These are phyloP conservation scores for Saturnispora serradocipensis DNA, from an alignment of 805 yeast species.

Conservation along the genomic window DNA sequence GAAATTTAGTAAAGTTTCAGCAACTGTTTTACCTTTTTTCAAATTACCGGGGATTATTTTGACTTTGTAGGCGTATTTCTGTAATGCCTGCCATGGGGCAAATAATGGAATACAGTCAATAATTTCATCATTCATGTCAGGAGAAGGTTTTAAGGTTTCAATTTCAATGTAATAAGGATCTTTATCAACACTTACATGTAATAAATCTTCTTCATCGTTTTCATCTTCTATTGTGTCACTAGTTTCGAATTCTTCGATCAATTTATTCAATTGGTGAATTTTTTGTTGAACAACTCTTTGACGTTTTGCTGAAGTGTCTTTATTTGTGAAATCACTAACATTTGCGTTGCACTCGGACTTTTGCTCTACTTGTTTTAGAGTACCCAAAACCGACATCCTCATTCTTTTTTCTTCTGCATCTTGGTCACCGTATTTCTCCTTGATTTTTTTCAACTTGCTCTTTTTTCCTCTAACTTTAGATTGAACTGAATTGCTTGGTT, in stretches of 20 bases:
- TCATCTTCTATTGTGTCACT: conserved; percentile 14
- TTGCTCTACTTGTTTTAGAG: conserved; percentile 49
- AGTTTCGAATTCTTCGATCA: conserved; percentile 25
- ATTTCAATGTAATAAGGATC: conserved; percentile 20
- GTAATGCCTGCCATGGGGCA: conserved; percentile 85
- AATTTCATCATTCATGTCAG: conserved; percentile 41
- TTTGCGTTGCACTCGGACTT: conserved; percentile 10
- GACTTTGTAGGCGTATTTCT: conserved; percentile 68
- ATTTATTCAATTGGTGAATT: conserved; percentile 23
- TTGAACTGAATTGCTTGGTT: conserved; percentile 19
- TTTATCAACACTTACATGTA: conserved; percentile 23
- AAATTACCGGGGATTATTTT: conserved; percentile 72
- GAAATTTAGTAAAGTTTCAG: conserved; percentile 57
- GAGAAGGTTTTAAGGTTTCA: conserved; percentile 32
- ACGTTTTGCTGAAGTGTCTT: conserved; percentile 13
- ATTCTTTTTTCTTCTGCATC: conserved; percentile 78
- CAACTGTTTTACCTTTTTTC: conserved; percentile 81
- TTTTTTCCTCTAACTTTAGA: conserved; percentile 72
- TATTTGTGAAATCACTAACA: conserved; percentile 4
- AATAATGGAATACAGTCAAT: conserved; percentile 71
- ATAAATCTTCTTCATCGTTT: conserved; percentile 15
- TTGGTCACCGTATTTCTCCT: conserved; percentile 77
- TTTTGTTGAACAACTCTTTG: conserved; percentile 24
- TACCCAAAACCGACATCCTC: conserved; percentile 77
- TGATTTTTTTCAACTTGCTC: conserved; percentile 73